Conservation (phyloP, 805 yeast species). For the Yueomyces sinensis region DNA sequence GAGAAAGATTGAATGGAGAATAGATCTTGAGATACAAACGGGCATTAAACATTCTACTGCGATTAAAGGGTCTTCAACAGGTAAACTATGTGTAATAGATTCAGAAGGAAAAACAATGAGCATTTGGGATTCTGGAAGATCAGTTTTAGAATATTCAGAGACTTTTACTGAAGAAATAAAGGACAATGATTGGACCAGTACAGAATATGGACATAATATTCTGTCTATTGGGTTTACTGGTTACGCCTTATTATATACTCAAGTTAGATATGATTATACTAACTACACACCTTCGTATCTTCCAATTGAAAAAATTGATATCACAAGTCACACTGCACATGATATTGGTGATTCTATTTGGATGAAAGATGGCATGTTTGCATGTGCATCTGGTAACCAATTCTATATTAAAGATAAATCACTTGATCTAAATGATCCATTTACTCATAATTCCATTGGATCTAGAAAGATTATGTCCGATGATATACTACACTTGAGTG, state of each 20-base stretch:
- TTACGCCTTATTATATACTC: constrained; percentile 58
- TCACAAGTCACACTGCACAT: constrained; percentile 61
- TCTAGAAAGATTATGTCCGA: constrained; percentile 41
- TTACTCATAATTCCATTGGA: constrained; percentile 42
- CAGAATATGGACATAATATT: constrained; percentile 50
- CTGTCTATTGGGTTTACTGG: constrained; percentile 67
- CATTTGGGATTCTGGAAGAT: constrained; percentile 69
- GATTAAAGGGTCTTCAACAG: constrained; percentile 63
- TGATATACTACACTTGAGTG: constrained; percentile 52
- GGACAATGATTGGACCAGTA: constrained; percentile 84
- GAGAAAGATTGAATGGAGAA: constrained; percentile 36
- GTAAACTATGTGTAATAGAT: constrained; percentile 66
- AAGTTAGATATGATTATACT: constrained; percentile 79
- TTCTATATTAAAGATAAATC: constrained; percentile 66
- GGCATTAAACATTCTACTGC: constrained; percentile 38
- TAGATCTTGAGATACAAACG: constrained; percentile 38
- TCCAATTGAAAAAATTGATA: constrained; percentile 59
- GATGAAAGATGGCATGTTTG: constrained; percentile 67
- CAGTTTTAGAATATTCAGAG: constrained; percentile 51
- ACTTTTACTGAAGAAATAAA: constrained; percentile 30
- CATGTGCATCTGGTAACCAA: constrained; percentile 83
- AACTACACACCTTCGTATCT: constrained; percentile 67
- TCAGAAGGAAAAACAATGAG: constrained; percentile 35
- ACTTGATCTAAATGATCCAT: constrained; percentile 40
- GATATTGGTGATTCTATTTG: constrained; percentile 81